These are phyloP conservation scores for Fusarium compactum DNA, from an alignment of 2,329 filamentous ascomycete species.

Conservation along the genomic window DNA sequence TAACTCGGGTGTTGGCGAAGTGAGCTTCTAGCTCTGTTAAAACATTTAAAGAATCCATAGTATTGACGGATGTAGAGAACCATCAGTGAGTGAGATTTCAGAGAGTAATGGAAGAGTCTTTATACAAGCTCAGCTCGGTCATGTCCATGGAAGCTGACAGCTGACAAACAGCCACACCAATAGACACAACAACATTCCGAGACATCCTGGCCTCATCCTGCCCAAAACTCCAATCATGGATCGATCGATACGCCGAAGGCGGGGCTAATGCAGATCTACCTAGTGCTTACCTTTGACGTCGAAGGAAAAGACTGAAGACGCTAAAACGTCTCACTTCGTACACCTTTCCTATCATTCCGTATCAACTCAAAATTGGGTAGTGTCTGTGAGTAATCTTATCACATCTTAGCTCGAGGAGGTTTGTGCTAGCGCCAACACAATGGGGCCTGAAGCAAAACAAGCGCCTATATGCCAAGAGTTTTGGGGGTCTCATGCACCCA, in stretches of 20 bases:
- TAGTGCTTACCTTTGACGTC: not conserved
- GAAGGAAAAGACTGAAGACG: not conserved
- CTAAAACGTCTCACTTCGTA: not conserved
- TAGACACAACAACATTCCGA: not conserved
- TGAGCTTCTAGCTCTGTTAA: not conserved
- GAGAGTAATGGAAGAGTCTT: too few relatives aligned
- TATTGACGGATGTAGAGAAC: too few relatives aligned
- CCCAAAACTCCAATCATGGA: accelerated
- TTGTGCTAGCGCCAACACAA: not conserved
- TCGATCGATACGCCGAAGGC: not conserved
- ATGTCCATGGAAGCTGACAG: not conserved
- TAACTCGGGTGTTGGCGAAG: not conserved
- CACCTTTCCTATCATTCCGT: not conserved
- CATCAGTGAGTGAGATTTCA: accelerated
- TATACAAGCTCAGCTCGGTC: too few relatives aligned
- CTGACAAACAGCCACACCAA: not conserved
- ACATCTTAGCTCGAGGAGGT: accelerated
- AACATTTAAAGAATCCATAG: accelerated
- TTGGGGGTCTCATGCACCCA: not conserved
- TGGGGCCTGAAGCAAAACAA: not conserved
- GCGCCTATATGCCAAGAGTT: not conserved
- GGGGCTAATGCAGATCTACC: not conserved
- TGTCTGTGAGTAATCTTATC: not conserved
- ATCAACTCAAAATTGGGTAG: not conserved
- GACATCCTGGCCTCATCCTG: not conserved